Base-by-base conservation (phyloP, 176 grass and related monocot species). In the Tillandsia leiboldiana region DNA sequence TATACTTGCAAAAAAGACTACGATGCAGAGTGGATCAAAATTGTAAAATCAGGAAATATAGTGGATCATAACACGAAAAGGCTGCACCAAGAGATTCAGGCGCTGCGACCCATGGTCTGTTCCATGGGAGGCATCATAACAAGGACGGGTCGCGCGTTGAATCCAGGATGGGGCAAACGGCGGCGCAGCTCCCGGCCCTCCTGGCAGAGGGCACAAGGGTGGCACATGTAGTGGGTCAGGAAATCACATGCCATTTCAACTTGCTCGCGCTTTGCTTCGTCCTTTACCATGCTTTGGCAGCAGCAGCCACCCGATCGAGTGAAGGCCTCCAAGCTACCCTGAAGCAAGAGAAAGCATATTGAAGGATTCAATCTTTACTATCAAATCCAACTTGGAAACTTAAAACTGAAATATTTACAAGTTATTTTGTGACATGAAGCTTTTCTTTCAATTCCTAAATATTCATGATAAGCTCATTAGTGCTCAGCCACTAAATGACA, bases 271-370 rank as follows among this genome's bases (percentile, higher is more conserved):
- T 20, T 85, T 49, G 72, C 81, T 66, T 88, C 73, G 17, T 97
- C 76, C 73, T 83, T 80, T 0, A 78, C 17, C 0, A 81, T 49
- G 51, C 83, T 61, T 0, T 15, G 6, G 20, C 79, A 88, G 71
- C 83, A 92, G 23, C 83, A 92, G 23, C 89, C 83, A 66, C 75
- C 83, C 17, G 87, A 81, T 81, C 51, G 88, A 51, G 84, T 64
- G 76, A 97, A 92, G 29, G 86, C 72, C 82, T 97, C 93, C 63
- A 92, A 87, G 71, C 57, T 77, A 68, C 93, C 93, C 93, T 97
- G 80, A 51, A 80, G 11, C 33, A 42, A 76, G 22, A 78, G 9
- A 65, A 58, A 66, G 33, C 13, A 66, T 56, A 33, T 14, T 63
- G 49, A 76, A 18, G 2, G 63, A 53, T 14, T 12, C 12, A 74